phyloP scores from a whole-genome alignment of 225 moss, liverwort and hornwort species.

The Pleurozium schreberi region DNA sequence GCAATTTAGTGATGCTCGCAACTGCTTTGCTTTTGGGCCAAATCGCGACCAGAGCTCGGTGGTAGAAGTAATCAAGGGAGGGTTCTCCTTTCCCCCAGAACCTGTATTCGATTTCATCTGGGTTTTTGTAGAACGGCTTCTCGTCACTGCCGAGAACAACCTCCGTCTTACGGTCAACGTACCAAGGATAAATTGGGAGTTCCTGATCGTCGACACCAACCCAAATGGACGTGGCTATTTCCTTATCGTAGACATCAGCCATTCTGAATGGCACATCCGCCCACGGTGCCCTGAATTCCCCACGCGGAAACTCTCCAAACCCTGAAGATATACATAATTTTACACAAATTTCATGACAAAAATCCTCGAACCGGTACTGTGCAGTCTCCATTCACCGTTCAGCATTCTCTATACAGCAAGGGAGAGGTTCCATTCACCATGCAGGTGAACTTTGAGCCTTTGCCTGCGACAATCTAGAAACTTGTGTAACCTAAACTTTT shows the following conservation, averaged over 20 bases:
- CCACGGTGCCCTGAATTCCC: neutral
- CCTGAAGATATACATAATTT: neutral
- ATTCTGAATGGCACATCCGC: neutral
- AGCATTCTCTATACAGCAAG: too few relatives aligned
- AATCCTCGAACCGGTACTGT: too few relatives aligned
- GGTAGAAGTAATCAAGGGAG: neutral
- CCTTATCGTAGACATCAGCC: neutral
- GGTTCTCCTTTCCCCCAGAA: neutral
- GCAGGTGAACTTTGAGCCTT: neutral
- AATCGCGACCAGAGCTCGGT: neutral
- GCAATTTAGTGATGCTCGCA: neutral
- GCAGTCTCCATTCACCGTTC: neutral
- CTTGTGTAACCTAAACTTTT: too few relatives aligned
- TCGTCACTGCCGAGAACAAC: neutral
- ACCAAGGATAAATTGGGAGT: neutral
- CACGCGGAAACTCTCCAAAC: too few relatives aligned
- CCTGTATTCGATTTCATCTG: neutral
- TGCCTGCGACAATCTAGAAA: neutral
- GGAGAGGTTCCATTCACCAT: neutral
- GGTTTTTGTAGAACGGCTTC: neutral
- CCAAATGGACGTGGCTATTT: neutral
- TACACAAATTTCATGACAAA: neutral
- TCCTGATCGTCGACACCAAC: neutral
- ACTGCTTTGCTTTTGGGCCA: neutral
- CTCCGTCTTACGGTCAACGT: neutral